Percentiles rank a stretch among this genome's conserved stretches.
phyloP scores from a whole-genome alignment of 2,329 filamentous ascomycete genomes.

The Nannizzia gypsea region DNA sequence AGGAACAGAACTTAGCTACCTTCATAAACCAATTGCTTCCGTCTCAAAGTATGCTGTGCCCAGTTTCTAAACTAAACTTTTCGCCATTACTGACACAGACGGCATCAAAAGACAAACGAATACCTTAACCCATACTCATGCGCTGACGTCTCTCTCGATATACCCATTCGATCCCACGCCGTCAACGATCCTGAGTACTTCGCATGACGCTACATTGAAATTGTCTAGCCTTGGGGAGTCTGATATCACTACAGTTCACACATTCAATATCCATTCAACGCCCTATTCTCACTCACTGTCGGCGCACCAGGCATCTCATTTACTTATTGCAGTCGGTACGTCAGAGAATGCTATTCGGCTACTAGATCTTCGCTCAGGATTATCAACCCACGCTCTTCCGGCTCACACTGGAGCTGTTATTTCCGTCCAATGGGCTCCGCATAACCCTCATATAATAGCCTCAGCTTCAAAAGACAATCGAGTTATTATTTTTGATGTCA shows the following conservation, averaged over 20 bases:
- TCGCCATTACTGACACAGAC: not conserved
- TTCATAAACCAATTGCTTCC: constrained; percentile 41
- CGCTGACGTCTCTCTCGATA: constrained; percentile 37
- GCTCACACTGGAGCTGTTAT: constrained; percentile 57
- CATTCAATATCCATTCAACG: constrained; percentile 36
- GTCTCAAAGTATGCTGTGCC: constrained; percentile 21
- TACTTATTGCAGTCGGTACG: constrained; percentile 78
- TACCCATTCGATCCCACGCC: constrained; percentile 39
- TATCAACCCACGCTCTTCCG: constrained; percentile 58
- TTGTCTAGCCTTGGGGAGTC: constrained; percentile 31
- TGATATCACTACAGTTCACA: constrained; percentile 34
- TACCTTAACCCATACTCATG: constrained; percentile 32
- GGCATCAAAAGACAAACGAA: constrained; percentile 20
- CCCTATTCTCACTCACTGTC: constrained; percentile 60
- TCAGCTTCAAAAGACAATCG: constrained; percentile 78
- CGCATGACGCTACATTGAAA: constrained; percentile 36
- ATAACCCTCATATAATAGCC: constrained; percentile 64
- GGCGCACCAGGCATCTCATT: constrained; percentile 48
- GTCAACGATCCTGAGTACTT: constrained; percentile 36
- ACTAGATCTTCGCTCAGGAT: constrained; percentile 72
- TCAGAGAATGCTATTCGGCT: constrained; percentile 75
- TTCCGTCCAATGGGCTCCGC: constrained; percentile 69
- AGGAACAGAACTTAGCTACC: constrained; percentile 39
- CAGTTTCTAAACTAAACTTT: not conserved
- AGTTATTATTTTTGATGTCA: constrained; percentile 76